These are phyloP conservation scores for Phytophthora citrophthora DNA, from an alignment of 352 stramenopile species.

Conservation along the genomic window DNA sequence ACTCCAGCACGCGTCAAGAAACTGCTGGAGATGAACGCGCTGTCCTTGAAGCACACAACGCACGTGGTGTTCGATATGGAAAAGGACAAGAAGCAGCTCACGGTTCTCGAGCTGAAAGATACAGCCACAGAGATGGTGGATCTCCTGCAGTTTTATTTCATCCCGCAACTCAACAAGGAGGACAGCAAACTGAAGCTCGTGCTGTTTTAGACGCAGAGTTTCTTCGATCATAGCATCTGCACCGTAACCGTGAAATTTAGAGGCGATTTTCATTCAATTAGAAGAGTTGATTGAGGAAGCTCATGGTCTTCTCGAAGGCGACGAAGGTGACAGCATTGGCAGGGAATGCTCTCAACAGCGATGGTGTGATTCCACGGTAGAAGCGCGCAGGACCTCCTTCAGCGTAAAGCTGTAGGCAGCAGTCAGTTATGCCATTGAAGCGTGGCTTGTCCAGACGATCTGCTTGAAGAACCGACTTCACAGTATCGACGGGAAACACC, in stretches of 20 bases:
- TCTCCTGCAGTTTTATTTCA: constrained; percentile 77
- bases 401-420: constrained; percentile 65
- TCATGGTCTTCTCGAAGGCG: constrained; percentile 83
- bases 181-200: constrained; percentile 72
- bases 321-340: constrained; percentile 89
- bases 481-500: constrained; percentile 81
- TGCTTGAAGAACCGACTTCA: constrained; percentile 86
- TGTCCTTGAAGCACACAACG: constrained; percentile 83
- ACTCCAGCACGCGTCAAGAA: constrained; percentile 82
- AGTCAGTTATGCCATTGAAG: constrained; percentile 79
- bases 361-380: constrained; percentile 82
- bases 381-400: constrained; percentile 74
- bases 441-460: constrained; percentile 73
- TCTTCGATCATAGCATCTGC: not conserved
- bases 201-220: constrained; percentile 56
- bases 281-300: constrained; percentile 76
- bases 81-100: constrained; percentile 89
- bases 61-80: constrained; percentile 88
- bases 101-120: constrained; percentile 85
- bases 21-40: constrained; percentile 73
- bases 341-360: constrained; percentile 76
- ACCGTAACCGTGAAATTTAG: constrained; percentile 9
- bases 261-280: constrained; percentile 26
- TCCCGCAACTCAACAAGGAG: constrained; percentile 56
- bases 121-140: constrained; percentile 84